Evolutionary conservation across 805 yeast species (phyloP).

Genomic region (Wickerhamiella cacticola): DNA sequence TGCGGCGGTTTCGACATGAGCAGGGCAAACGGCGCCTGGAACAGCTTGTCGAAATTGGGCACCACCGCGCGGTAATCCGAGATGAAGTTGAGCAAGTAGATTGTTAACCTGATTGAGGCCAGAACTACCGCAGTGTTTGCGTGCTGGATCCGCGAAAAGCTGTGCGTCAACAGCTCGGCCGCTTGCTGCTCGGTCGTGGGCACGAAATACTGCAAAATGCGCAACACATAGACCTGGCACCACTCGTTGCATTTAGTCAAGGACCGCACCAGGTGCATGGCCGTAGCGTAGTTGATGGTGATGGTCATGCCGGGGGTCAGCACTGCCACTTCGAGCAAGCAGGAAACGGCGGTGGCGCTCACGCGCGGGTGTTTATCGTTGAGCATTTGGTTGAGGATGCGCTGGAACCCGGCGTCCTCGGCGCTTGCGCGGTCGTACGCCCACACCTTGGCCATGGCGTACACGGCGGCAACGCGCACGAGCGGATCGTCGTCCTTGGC

Average conservation of each 20-base stretch:
- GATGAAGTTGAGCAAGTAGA: slow-evolving; percentile 64
- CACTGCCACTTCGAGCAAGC: slow-evolving; percentile 54
- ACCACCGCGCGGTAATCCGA: slow-evolving; percentile 42
- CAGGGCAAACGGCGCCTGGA: slow-evolving; percentile 49
- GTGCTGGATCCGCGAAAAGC: slow-evolving; percentile 64
- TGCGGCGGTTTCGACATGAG: slow-evolving; percentile 68
- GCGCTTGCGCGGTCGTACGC: slow-evolving; percentile 41
- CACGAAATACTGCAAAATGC: slow-evolving; percentile 52
- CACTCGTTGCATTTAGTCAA: slow-evolving; percentile 43
- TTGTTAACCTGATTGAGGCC: slow-evolving; percentile 58
- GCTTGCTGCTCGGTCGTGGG: slow-evolving; percentile 66
- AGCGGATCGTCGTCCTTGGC: slow-evolving; percentile 42
- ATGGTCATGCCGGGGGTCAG: slow-evolving; percentile 39
- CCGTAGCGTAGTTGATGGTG: slow-evolving; percentile 40
- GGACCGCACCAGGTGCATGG: slow-evolving; percentile 33
- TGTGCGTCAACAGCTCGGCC: slow-evolving; percentile 46
- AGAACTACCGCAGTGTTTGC: slow-evolving; percentile 70
- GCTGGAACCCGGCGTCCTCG: slow-evolving; percentile 35
- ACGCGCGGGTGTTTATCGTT: slow-evolving; percentile 49
- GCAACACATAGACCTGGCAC: slow-evolving; percentile 58
- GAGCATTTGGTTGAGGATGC: slow-evolving; percentile 39
- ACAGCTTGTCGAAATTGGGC: slow-evolving; percentile 42
- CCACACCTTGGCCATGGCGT: slow-evolving; percentile 54
- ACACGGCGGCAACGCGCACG: slow-evolving; percentile 59
- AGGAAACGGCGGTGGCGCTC: slow-evolving; percentile 59